phyloP scores from a whole-genome alignment of 169 alveolate species.

The Cryptosporidium ryanae region DNA sequence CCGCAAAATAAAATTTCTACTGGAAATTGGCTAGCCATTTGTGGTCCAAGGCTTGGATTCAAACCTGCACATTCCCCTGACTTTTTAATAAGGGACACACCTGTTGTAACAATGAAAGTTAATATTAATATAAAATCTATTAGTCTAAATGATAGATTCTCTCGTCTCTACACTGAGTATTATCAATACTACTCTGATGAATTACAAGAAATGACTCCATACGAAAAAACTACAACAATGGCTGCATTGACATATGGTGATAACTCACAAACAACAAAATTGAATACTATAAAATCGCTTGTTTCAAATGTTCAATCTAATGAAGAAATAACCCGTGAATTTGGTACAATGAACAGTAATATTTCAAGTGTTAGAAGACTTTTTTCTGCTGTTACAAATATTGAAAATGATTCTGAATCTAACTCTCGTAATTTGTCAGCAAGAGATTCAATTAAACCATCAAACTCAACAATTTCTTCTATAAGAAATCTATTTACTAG shows the following conservation, averaged over 20 bases:
- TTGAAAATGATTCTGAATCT: conserved; percentile 21
- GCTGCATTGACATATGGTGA: conserved; percentile 74
- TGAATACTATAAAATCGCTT: conserved; percentile 52
- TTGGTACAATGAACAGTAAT: conserved; percentile 56
- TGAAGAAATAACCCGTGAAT: conserved; percentile 57
- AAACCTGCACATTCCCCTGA: conserved; percentile 73
- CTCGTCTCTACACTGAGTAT: conserved; percentile 56
- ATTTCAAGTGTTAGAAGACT: conserved; percentile 66
- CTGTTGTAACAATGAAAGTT: conserved; percentile 50
- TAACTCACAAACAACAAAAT: conserved; percentile 39
- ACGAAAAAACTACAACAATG: conserved; percentile 70
- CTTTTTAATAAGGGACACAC: conserved; percentile 70
- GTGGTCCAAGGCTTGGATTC: conserved; percentile 73
- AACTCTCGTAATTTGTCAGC: not conserved
- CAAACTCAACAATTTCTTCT: conserved; percentile 62
- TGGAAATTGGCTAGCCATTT: conserved; percentile 73
- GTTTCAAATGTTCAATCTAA: conserved; percentile 56
- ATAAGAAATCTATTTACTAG: conserved; percentile 45
- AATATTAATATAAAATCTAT: conserved; percentile 61
- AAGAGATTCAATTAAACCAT: conserved; percentile 27
- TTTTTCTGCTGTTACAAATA: conserved; percentile 52
- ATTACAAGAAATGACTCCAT: conserved; percentile 67
- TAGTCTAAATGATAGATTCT: conserved; percentile 67
- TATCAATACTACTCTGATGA: conserved; percentile 66
- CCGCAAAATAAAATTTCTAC: conserved; percentile 53